Conservation (phyloP, 306 rosid genomes). For the Pyrus betulifolia region DNA sequence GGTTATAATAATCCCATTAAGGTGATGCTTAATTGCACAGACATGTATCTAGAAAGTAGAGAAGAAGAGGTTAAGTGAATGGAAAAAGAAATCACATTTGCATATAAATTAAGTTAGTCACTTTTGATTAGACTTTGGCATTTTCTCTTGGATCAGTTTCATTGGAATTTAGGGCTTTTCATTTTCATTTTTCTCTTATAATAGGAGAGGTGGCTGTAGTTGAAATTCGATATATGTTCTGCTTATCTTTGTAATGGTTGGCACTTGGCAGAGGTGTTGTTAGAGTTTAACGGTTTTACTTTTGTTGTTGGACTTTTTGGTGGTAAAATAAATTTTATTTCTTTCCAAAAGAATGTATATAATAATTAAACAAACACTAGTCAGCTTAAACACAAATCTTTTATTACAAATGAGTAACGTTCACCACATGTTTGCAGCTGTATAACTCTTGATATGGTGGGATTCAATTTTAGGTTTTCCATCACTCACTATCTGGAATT, state of each 20-base stretch:
- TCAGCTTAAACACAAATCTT: background rate
- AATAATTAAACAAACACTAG: background rate
- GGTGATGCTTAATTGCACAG: background rate
- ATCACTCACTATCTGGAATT: conserved; percentile 42
- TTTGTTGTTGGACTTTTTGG: background rate
- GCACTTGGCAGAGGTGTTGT: background rate
- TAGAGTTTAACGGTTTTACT: background rate
- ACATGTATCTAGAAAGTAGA: background rate
- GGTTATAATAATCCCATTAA: background rate
- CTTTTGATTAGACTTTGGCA: background rate
- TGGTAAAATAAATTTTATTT: background rate
- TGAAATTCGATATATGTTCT: background rate
- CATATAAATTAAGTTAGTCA: background rate
- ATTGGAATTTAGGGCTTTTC: background rate
- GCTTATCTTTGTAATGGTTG: background rate
- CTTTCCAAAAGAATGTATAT: background rate
- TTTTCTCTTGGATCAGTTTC: background rate
- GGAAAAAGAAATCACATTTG: background rate
- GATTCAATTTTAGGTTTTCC: conserved; percentile 32
- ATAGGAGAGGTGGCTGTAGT: background rate
- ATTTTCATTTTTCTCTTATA: background rate
- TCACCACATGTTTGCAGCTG: background rate
- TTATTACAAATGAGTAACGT: background rate
- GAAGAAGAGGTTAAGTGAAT: background rate
- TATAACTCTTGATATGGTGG: background rate